Base-by-base conservation (phyloP, 1,284 basidiomycete species). In the Paramarasmius palmivorus region DNA sequence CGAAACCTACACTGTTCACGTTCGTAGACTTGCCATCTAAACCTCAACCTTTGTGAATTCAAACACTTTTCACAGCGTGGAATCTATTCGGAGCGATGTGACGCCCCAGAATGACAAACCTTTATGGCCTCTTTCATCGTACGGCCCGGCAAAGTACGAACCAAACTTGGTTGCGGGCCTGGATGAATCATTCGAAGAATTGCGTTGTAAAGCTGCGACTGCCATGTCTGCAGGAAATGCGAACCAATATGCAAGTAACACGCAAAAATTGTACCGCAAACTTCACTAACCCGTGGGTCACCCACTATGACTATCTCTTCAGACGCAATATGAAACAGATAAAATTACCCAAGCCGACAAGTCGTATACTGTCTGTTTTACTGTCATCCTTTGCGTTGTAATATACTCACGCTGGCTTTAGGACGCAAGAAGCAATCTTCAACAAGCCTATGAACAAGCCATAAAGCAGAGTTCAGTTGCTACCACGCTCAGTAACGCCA, bases 111-210 rank as follows among this genome's bases (percentile, higher is more conserved):
- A 68, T 3, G 90, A 93, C 19, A 85, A 84, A 61, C 95, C 94
- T 0, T 52, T 81, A 6, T 98, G 91, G 88, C 86, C 88, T n/a
- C 72, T 95, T 0, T 87, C 92, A 0, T 88, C 82, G 0, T 97
- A 90, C 66, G 93, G 81, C 0, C 83, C 90, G 20, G 83, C 85
- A 0, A 94, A 95, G 64, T 67, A 81, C 51, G 91, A 94, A 61
- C 86, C 85, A 0, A 84, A 79, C 45, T 62, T 96, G 5, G 69
- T 97, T 15, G 59, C 69, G 4, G 85, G 83, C 1, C 72, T 89
- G 29, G 94, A 97, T 62, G 75, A 89, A 57, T 90, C 86, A 0
- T 82, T 79, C 0, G 95, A 97, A 63, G 95, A 98, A 69, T 69
- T 97, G 48, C 80, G 90, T 42, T 73, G 86, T 53, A 86, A 81